phyloP scores from a whole-genome alignment of 495 filamentous ascomycete genomes.

The Penicillium roqueforti region DNA sequence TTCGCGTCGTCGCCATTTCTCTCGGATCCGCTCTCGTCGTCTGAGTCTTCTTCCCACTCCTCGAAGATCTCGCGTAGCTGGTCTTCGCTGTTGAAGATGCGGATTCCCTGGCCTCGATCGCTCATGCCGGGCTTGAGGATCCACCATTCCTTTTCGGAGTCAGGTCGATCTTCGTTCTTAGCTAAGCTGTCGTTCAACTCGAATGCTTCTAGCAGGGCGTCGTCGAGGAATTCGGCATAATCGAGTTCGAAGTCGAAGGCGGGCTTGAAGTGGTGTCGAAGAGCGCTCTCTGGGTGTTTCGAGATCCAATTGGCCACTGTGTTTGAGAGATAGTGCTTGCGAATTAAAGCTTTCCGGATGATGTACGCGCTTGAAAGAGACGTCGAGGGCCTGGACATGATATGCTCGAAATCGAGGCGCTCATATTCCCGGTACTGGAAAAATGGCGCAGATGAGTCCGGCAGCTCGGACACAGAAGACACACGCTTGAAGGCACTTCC shows the following conservation, averaged over 20 bases:
- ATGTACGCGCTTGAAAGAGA: conserved; percentile 77
- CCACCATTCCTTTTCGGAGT: conserved; percentile 80
- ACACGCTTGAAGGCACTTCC: conserved; percentile 45
- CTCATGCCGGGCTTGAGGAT: conserved; percentile 97
- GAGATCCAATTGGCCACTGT: conserved; percentile 75
- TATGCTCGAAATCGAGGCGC: conserved; percentile 72
- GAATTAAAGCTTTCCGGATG: conserved; percentile 94
- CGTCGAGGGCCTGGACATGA: conserved; percentile 54
- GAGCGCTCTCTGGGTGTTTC: conserved; percentile 69
- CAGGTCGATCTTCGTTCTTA: conserved; percentile 50
- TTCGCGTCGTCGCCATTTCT: conserved; percentile 32
- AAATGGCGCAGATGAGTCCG: conserved; percentile 43
- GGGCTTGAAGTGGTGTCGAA: conserved; percentile 65
- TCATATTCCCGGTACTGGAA: conserved; percentile 90
- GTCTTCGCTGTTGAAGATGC: conserved; percentile 77
- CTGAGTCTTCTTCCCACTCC: conserved; percentile 68
- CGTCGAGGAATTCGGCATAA: conserved; percentile 94
- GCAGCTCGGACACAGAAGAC: conserved; percentile 40
- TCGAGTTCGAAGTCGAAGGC: conserved; percentile 86
- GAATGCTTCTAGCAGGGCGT: conserved; percentile 83
- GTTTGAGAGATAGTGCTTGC: conserved; percentile 85
- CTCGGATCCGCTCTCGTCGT: conserved; percentile 35
- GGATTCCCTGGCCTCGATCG: conserved; percentile 88
- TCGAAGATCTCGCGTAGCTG: conserved; percentile 83
- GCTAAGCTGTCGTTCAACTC: conserved; percentile 75